phyloP scores from a whole-genome alignment of 352 stramenopile genomes.

The Globisporangium nunn region DNA sequence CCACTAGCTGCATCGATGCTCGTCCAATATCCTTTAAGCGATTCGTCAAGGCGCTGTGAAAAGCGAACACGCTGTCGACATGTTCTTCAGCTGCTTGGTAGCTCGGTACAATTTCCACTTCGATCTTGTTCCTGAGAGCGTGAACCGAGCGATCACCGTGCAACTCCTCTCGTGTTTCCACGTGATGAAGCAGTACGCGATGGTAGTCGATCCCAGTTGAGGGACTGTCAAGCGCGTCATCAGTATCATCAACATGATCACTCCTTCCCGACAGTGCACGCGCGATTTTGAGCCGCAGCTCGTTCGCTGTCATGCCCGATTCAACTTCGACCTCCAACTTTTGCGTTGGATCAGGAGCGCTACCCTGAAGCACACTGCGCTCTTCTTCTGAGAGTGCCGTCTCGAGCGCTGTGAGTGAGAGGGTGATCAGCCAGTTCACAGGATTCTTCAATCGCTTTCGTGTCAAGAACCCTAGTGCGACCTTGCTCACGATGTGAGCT shows the following conservation, averaged over 20 bases:
- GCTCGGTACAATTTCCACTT: slow-evolving; percentile 35
- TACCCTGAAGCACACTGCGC: slow-evolving; percentile 11
- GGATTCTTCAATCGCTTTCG: slow-evolving; percentile 30
- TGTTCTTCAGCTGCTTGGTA: slow-evolving; percentile 21
- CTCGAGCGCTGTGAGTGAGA: slow-evolving; percentile 24
- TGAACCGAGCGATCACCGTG: slow-evolving; percentile 19
- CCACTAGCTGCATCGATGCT: slow-evolving; percentile 11
- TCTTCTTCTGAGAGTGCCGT: slow-evolving; percentile 27
- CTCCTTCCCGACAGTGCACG: slow-evolving; percentile 20
- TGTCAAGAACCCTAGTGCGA: slow-evolving; percentile 38
- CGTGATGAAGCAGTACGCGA: slow-evolving; percentile 28
- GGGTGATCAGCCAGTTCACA: slow-evolving; percentile 41
- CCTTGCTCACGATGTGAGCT: slow-evolving; percentile 38
- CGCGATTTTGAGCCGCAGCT: slow-evolving; percentile 41
- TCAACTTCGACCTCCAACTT: slow-evolving; percentile 35
- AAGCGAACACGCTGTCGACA: slow-evolving; percentile 25
- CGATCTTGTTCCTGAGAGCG: slow-evolving; percentile 18
- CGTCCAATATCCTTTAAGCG: slow-evolving; percentile 27
- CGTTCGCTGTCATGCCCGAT: slow-evolving; percentile 50
- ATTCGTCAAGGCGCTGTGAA: slow-evolving; percentile 23
- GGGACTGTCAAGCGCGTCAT: no score
- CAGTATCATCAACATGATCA: neutral
- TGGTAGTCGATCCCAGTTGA: slow-evolving; percentile 22
- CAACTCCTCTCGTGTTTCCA: slow-evolving; percentile 18
- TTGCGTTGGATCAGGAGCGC: neutral